Base-by-base conservation (phyloP, 176 grass and related monocot genomes). In the Thalia dealbata region DNA sequence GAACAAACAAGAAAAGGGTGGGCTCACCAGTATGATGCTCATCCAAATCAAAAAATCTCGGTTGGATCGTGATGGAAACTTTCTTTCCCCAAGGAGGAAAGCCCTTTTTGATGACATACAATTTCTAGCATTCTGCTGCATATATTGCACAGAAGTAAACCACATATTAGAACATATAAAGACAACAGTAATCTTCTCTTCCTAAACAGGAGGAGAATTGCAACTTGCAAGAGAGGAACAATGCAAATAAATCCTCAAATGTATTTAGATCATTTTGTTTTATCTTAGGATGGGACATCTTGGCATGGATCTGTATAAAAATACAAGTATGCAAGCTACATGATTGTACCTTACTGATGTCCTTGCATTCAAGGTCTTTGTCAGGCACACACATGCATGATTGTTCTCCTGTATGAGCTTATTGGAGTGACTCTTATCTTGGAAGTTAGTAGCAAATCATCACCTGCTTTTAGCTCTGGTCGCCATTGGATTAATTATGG, bases 311-410 rank as follows among this genome's bases (percentile, higher is more conserved):
- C 19, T 68, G 27, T 35, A 9, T 42, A 63, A 63, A 63, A 63
- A 62, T 24, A 28, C 24, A 63, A 30, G 61, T 63, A 28, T 63
- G 45, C 45, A 48, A 48, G 61, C 61, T 63, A 63, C 61, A 63
- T 63, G 61, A 41, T 67, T 41, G 64, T 41, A 67, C 64, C 64
- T 67, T 21, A 67, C 43, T 42, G 65, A 43, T 68, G 65, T 68
- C 65, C 65, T 68, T 68, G 65, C 38, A 30, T 43, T 68, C 21
- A 21, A 68, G 14, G 35, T 44, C 38, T 68, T 68, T 68, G 35
- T 68, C 65, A 68, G 32, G 0, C 2, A 0, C 21, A 43, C 10
- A 68, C 19, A 43, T n/a, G 35, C 19, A 43, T n/a, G 35, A 43
- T 23, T 68, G 21, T 13, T 22, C 43, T 68, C 38, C 19, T 41